These are phyloP conservation scores for Ceratocystis diversiconidia DNA, from an alignment of 2,329 filamentous ascomycete genomes.

Conservation along the genomic window DNA sequence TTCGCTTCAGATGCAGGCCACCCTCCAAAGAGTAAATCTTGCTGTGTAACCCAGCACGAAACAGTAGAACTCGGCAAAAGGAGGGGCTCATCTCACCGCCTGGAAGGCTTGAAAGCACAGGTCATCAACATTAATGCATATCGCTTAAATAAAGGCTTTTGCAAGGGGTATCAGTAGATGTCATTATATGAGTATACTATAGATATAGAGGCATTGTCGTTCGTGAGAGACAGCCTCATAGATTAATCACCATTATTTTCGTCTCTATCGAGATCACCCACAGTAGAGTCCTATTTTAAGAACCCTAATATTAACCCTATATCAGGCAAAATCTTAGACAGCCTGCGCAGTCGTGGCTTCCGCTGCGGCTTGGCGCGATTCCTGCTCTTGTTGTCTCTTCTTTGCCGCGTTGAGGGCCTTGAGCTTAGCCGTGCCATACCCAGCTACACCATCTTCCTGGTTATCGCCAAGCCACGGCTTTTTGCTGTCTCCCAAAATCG, in stretches of 20 bases:
- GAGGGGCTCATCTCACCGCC: neutral
- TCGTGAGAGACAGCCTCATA: neutral
- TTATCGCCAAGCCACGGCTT: slow-evolving; percentile 90
- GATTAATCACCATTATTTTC: neutral
- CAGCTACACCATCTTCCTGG: slow-evolving; percentile 68
- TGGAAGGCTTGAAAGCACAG: neutral
- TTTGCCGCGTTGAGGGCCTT: slow-evolving; percentile 48
- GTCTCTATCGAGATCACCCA: neutral
- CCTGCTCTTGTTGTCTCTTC: slow-evolving; percentile 10
- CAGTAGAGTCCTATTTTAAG: too few relatives aligned
- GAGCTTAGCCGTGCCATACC: slow-evolving; percentile 72
- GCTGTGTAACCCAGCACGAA: neutral
- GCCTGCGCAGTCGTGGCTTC: neutral
- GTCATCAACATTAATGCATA: neutral
- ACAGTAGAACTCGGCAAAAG: neutral
- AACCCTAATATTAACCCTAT: neutral
- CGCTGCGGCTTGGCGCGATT: neutral
- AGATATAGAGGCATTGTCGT: neutral
- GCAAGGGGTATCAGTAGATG: too few relatives aligned
- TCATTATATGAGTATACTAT: too few relatives aligned
- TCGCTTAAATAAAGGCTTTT: too few relatives aligned
- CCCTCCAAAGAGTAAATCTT: neutral
- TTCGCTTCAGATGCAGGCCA: neutral
- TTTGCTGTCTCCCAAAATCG: slow-evolving; percentile 68
- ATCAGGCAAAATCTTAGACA: neutral